These are phyloP conservation scores for Talaromyces atroroseus DNA, from an alignment of 2,329 filamentous ascomycete species.

Conservation along the genomic window DNA sequence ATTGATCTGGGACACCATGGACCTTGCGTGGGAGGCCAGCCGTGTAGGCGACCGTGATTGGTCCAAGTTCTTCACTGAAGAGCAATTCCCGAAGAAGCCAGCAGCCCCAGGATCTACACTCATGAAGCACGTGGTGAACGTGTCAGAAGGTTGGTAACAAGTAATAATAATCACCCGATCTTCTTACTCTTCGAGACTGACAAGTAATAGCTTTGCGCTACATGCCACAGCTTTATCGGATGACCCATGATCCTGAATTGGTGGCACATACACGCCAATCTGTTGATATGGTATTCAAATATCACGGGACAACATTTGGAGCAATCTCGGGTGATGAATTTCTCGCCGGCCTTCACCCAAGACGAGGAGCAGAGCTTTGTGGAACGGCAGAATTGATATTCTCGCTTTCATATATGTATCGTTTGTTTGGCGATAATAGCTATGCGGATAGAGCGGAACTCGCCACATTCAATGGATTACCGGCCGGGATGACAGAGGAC, in stretches of 20 bases:
- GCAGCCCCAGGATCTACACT: slow-evolving; percentile 10
- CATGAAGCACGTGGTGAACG: slow-evolving; percentile 13
- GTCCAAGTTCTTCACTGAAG: slow-evolving; percentile 13
- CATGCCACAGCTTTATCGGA: slow-evolving; percentile 12
- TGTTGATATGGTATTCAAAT: slow-evolving; percentile 13
- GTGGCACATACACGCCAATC: slow-evolving; percentile 9
- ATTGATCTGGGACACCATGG: slow-evolving; percentile 14
- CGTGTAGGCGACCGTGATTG: slow-evolving; percentile 11
- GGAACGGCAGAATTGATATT: slow-evolving; percentile 13
- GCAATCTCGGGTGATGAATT: slow-evolving; percentile 13
- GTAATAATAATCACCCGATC: neutral
- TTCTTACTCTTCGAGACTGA: neutral
- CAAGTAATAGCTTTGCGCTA: slow-evolving; percentile 7
- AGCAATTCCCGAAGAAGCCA: slow-evolving; percentile 12
- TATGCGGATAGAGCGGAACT: slow-evolving; percentile 13
- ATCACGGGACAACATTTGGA: slow-evolving; percentile 13
- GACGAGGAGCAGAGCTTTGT: slow-evolving; percentile 13
- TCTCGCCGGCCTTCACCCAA: slow-evolving; percentile 12
- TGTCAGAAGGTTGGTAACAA: slow-evolving; percentile 6
- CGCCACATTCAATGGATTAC: slow-evolving; percentile 11
- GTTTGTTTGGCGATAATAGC: slow-evolving; percentile 10
- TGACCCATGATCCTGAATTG: slow-evolving; percentile 9
- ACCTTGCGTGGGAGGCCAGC: slow-evolving; percentile 13
- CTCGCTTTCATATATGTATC: slow-evolving; percentile 14
- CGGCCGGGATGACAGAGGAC: slow-evolving; percentile 11